Conservation (phyloP, 2,329 filamentous ascomycete species). For the Orbilia quercus region DNA sequence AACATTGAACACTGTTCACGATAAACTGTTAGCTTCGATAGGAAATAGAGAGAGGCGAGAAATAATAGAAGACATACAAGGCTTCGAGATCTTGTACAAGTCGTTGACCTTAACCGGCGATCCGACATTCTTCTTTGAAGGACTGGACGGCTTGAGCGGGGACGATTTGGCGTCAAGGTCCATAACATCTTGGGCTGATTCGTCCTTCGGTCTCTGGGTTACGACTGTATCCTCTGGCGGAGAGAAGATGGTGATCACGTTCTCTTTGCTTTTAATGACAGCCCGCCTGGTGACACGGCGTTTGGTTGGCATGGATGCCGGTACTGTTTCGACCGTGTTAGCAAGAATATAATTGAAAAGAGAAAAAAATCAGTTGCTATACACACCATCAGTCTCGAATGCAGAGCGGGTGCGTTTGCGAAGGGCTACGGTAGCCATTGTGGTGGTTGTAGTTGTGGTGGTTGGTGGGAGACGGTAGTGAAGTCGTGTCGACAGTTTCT, state of each 20-base stretch:
- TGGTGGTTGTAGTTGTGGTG: slow-evolving; percentile 12
- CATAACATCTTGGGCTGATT: slow-evolving; percentile 39
- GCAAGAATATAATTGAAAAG: not conserved
- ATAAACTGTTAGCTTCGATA: not conserved
- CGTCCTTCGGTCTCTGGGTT: slow-evolving; percentile 7
- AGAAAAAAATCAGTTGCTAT: slow-evolving; percentile 2
- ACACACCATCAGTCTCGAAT: slow-evolving; percentile 50
- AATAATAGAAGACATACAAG: slow-evolving; percentile 29
- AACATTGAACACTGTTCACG: slow-evolving; percentile 23
- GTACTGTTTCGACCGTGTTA: not conserved
- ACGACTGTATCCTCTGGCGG: slow-evolving; percentile 16
- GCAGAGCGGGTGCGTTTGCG: slow-evolving; percentile 46
- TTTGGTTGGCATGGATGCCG: slow-evolving; percentile 38
- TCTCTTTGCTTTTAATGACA: slow-evolving; percentile 43
- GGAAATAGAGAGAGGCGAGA: not conserved
- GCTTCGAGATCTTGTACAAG: slow-evolving; percentile 43
- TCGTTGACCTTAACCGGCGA: slow-evolving; percentile 48
- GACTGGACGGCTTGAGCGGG: slow-evolving; percentile 51
- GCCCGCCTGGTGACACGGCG: slow-evolving; percentile 44
- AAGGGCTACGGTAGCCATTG: slow-evolving; percentile 36
- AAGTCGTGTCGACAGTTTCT: slow-evolving; percentile 3
- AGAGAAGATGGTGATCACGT: slow-evolving; percentile 41
- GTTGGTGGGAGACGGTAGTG: slow-evolving; percentile 12
- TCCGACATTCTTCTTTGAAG: slow-evolving; percentile 53
- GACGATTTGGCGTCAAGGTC: slow-evolving; percentile 43